Conservation (phyloP, 23 red algal species). For the Gracilariopsis chorda region DNA sequence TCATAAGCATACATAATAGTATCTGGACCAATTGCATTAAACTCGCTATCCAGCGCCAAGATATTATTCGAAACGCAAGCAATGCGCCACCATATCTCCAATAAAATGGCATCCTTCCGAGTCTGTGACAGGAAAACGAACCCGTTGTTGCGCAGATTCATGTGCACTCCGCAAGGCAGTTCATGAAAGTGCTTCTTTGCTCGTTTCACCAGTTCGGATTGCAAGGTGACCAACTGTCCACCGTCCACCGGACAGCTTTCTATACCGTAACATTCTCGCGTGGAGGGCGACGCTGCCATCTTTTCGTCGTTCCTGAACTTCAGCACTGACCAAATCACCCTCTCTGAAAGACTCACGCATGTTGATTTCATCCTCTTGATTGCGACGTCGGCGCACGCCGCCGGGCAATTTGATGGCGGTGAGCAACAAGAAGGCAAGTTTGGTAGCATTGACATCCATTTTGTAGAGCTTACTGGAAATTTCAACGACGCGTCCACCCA, state of each 20-base stretch:
- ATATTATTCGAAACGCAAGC: constrained; percentile 80
- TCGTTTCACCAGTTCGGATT: constrained; percentile 78
- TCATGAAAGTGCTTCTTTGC: constrained; percentile 80
- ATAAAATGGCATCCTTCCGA: not conserved
- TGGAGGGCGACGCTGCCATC: constrained; percentile 92
- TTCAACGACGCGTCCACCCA: constrained; percentile 85
- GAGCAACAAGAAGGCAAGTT: constrained; percentile 79
- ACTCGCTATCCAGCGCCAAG: constrained; percentile 68
- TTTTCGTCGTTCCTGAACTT: constrained; percentile 88
- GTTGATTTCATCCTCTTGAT: constrained; percentile 91
- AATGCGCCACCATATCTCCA: constrained; percentile 44
- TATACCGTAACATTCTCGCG: constrained; percentile 76
- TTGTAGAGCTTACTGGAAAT: constrained; percentile 71
- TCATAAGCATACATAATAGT: constrained; percentile 73
- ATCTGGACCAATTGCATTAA: constrained; percentile 75
- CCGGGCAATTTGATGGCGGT: constrained; percentile 88
- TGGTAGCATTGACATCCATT: constrained; percentile 79
- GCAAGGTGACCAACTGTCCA: constrained; percentile 76
- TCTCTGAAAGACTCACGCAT: constrained; percentile 90
- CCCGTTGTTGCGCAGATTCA: constrained; percentile 90
- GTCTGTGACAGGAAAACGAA: constrained; percentile 83
- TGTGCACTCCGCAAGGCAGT: constrained; percentile 63
- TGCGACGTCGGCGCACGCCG: constrained; percentile 86
- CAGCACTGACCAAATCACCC: constrained; percentile 86
- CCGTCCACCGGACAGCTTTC: constrained; percentile 50